Evolutionary conservation across 1,284 basidiomycete species (phyloP).

Genomic region (Fomes fomentarius): DNA sequence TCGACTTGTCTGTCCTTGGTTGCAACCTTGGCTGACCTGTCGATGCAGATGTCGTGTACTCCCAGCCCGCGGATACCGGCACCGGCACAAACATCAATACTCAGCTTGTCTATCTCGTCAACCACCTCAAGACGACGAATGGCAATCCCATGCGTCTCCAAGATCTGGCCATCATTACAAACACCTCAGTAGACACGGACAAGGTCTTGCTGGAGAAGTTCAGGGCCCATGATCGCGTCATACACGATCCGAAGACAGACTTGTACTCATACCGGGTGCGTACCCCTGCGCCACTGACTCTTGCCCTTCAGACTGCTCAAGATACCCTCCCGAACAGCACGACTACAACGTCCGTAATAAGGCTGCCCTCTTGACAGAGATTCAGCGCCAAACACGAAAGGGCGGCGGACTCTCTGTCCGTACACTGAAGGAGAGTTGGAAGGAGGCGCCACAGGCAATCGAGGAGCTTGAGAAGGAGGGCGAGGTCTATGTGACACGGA

Average conservation of each 20-base stretch:
- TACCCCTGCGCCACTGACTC: conserved; percentile 7
- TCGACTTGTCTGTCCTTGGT: conserved; percentile 22
- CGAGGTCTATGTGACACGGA: conserved; percentile 84
- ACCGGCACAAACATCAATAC: conserved; percentile 84
- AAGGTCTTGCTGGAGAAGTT: conserved; percentile 76
- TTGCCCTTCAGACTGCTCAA: neutral
- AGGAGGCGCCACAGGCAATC: conserved; percentile 79
- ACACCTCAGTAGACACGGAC: conserved; percentile 76
- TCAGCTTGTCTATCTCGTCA: conserved; percentile 84
- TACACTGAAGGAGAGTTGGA: conserved; percentile 87
- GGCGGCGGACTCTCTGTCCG: conserved; percentile 86
- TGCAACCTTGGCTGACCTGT: conserved; percentile 28
- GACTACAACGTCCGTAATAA: conserved; percentile 88
- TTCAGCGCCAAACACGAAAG: conserved; percentile 77
- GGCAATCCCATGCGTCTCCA: conserved; percentile 81
- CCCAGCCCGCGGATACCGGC: conserved; percentile 85
- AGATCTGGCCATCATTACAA: conserved; percentile 81
- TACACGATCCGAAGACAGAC: conserved; percentile 81
- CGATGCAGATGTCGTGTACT: conserved; percentile 69
- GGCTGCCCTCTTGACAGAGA: conserved; percentile 78
- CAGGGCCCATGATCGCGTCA: conserved; percentile 77
- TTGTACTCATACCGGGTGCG: conserved; percentile 81
- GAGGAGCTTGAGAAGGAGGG: conserved; percentile 88
- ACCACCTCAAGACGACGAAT: conserved; percentile 74
- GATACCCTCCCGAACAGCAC: conserved; percentile 51